Base-by-base conservation (phyloP, 352 stramenopile species). In the Globisporangium heterothallicum region DNA sequence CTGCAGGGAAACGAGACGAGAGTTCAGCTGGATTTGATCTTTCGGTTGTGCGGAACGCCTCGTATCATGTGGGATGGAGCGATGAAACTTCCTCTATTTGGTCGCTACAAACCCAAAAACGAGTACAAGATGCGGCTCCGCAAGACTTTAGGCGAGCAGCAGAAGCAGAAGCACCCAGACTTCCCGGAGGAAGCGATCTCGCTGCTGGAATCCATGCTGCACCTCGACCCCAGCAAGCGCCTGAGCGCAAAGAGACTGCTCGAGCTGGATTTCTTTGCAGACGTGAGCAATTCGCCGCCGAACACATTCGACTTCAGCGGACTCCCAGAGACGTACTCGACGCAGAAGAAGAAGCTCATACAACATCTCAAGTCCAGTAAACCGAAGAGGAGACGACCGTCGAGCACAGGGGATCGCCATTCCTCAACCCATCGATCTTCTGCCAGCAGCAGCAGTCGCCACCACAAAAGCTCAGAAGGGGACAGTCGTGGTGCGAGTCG, bases 21-120 rank as follows among this genome's bases (percentile, higher is more conserved):
- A n/a, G 59, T 72, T 21, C 84, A 94, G 48, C 48, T 94, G 29
- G 74, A 92, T 46, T 64, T 85, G 41, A 88, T 92, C 41, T 94
- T 85, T 53, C 79, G 84, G 1, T 27, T 88, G 3, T 92, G 84
- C 32, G 84, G 84, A 6, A 91, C 81, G 9, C 84, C 84, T 0
- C 66, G 61, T 5, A 63, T 61, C 19, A 68, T 73, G n/a, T 92
- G 74, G 69, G 45, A 69, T 18, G 66, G 70, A 0, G 79, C 61
- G 2, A 62, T 59, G 13, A 79, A 85, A 26, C 63, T 92, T 8
- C 68, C 79, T 3, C 51, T 80, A 12, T 92, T 79, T 54, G 63
- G 50, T 4, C 44, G 43, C 0, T 83, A 76, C 46, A 78, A 74
- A 8, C 80, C 80, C 9, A 92, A 90, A 61, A 56, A 77, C 40